These are phyloP conservation scores for Paraconiothyrium brasiliense DNA, from an alignment of 2,329 filamentous ascomycete species.

Conservation along the genomic window DNA sequence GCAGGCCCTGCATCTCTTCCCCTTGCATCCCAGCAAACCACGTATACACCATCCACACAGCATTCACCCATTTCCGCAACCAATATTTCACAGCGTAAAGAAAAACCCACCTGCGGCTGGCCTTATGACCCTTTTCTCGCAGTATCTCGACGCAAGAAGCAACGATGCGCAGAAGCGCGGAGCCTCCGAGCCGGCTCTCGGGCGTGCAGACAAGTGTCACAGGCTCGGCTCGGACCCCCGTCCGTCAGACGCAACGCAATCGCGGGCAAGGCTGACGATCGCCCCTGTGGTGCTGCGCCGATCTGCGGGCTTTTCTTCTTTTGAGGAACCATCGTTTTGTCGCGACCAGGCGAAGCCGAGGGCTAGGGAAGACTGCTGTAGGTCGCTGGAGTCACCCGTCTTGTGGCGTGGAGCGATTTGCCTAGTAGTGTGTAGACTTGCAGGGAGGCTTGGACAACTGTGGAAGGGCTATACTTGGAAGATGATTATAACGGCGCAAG, in stretches of 20 bases:
- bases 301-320: background rate
- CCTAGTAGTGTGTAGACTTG: no score
- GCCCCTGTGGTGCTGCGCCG: background rate
- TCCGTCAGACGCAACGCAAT: background rate
- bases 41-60: background rate
- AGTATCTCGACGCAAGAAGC: background rate
- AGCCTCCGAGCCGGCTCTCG: constrained; percentile 7
- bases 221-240: background rate
- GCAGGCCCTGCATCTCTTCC: constrained; percentile 3
- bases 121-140: background rate
- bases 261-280: constrained; percentile 8
- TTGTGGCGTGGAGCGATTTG: background rate
- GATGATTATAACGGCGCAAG: background rate
- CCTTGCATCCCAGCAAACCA: background rate
- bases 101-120: background rate
- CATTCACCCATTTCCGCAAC: constrained; percentile 14
- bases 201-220: background rate
- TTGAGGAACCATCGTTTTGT: background rate
- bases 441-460: background rate
- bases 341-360: background rate
- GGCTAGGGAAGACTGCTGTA: background rate
- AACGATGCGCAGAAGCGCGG: constrained; percentile 14
- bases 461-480: background rate
- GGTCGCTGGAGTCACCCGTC: background rate
- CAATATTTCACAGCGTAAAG: constrained; percentile 18